These are phyloP conservation scores for Termitomyces sp. DNA, from an alignment of 768 basidiomycete genomes.

Conservation along the genomic window DNA sequence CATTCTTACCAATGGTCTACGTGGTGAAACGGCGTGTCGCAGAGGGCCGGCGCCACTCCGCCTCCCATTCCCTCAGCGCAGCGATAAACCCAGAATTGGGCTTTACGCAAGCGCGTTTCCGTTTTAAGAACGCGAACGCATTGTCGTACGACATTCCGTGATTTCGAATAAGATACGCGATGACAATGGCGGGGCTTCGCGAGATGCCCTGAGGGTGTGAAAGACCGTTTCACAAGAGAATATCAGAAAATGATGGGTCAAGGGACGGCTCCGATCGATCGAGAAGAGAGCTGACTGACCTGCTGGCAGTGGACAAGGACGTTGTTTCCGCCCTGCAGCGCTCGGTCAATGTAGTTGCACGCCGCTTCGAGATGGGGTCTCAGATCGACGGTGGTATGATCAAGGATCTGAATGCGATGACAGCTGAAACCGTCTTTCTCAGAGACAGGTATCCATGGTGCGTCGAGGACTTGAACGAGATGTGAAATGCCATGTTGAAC, in stretches of 20 bases:
- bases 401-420: constrained; percentile 65
- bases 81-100: constrained; percentile 74
- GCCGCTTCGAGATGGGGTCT: constrained; percentile 63
- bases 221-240: constrained; percentile 2
- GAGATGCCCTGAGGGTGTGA: constrained; percentile 55
- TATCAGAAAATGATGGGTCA: constrained; percentile 8
- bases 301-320: constrained; percentile 81
- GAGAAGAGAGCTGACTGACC: constrained; percentile 32
- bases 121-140: constrained; percentile 54
- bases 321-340: constrained; percentile 53
- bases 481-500: constrained; percentile 41
- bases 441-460: constrained; percentile 50
- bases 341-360: constrained; percentile 59
- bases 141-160: constrained; percentile 68
- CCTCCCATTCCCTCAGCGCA: constrained; percentile 56
- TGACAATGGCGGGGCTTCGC: constrained; percentile 70
- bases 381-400: constrained; percentile 55
- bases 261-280: neutral
- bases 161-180: constrained; percentile 76
- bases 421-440: constrained; percentile 43
- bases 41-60: constrained; percentile 17
- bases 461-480: constrained; percentile 59
- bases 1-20: neutral
- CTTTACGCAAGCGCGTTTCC: constrained; percentile 66
- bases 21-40: constrained; percentile 16